Evolutionary conservation across 208 protist species (phyloP), one percentile per base, ranked within the genome.

Genomic region (Leishmania mexicana): DNA sequence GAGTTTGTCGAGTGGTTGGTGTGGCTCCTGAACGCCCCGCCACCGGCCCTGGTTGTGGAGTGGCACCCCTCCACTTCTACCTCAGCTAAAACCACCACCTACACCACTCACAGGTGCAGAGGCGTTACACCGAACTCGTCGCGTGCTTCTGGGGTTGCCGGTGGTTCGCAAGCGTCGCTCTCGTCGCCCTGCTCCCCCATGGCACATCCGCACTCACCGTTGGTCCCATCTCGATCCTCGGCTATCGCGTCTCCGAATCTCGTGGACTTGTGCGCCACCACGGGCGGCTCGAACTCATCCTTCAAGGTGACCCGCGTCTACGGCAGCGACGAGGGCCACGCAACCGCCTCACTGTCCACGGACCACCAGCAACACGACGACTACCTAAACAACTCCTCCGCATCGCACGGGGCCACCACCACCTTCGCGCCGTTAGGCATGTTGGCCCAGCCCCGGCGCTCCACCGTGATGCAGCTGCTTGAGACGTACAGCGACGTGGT

Each of bases 1-100:
- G 90, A 93, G 81, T 75, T 93, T 24, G 83, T 85, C 51, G 86
- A 88, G 83, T 93, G 90, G 90, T 47, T 89, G 47, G 78, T 91
- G 84, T 78, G 81, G 10, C 81, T 92, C 49, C 82, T 93, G 60
- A 86, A 86, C 75, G 58, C 83, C 68, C 90, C 90, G 13, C 79
- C 79, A 49, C 87, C 90, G 0, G 78, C 86, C 11, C 78, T 93
- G 11, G 82, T 93, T 31, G 88, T 90, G 31, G 90, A 93, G 83
- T 93, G 90, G 90, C 90, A 92, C 75, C 60, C 86, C 8, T 47
- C 71, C n/a, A 13, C 65, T 6, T 35, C 49, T 42, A 3, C 70
- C 70, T 35, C 54, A 28, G 45, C 49, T 11, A 62, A 11, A 13
- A 62, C n/a, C 73, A 24, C 73, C 51, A 45, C 53, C n/a, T 54